These are phyloP conservation scores for Acidomyces sp. DNA, from an alignment of 495 filamentous ascomycete genomes.

Conservation along the genomic window DNA sequence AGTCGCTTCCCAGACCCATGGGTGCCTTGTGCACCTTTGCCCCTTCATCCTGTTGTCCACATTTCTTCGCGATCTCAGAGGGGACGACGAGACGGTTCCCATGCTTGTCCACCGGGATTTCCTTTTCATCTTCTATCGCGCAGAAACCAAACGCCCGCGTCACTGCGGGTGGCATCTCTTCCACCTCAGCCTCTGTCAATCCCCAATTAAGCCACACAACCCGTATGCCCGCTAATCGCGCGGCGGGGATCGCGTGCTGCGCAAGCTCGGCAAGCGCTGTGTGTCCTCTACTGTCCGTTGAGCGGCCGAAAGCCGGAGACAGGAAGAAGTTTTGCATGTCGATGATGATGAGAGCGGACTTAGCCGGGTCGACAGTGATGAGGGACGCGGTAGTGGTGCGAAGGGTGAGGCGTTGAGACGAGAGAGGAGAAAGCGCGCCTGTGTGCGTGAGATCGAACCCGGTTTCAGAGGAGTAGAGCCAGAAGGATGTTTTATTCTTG, in stretches of 20 bases:
- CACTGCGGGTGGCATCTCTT: constrained; percentile 37
- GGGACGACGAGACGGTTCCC: no score
- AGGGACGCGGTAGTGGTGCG: constrained; percentile 24
- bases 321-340: constrained; percentile 56
- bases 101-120: constrained; percentile 23
- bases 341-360: constrained; percentile 41
- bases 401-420: constrained; percentile 7
- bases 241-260: constrained; percentile 31
- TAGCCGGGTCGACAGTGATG: constrained; percentile 31
- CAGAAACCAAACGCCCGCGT: constrained; percentile 37
- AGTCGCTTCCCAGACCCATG: constrained; percentile 36
- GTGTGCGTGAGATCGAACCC: constrained; percentile 27
- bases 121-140: constrained; percentile 15
- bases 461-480: constrained; percentile 20
- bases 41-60: constrained; percentile 20
- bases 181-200: constrained; percentile 39
- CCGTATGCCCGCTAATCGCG: constrained; percentile 35
- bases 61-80: no score
- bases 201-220: constrained; percentile 52
- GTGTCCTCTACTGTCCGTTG: constrained; percentile 22
- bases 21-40: constrained; percentile 24
- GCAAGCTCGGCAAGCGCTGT: constrained; percentile 25
- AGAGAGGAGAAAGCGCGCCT: not conserved
- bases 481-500: constrained; percentile 21
- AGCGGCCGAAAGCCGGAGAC: constrained; percentile 28